These are phyloP conservation scores for Delonix regia DNA, from an alignment of 306 rosid genomes.

Conservation along the genomic window DNA sequence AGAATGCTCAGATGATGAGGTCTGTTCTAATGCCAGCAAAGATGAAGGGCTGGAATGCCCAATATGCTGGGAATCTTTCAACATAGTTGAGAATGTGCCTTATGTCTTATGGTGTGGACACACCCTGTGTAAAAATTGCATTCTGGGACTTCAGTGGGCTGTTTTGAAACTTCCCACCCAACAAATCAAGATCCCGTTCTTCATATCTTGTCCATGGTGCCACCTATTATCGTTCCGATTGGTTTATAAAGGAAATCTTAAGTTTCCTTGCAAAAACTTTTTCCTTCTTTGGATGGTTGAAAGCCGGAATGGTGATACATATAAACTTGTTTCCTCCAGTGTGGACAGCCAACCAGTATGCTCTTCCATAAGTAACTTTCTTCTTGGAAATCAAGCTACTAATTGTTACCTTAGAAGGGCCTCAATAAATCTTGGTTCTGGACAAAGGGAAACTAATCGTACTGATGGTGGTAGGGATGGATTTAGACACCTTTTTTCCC, in stretches of 20 bases:
- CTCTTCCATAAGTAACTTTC: constrained; percentile 45
- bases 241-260: constrained; percentile 72
- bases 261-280: constrained; percentile 82
- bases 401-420: constrained; percentile 54
- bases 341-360: constrained; percentile 56
- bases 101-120: constrained; percentile 98
- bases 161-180: constrained; percentile 67
- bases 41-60: constrained; percentile 94
- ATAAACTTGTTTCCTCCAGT: constrained; percentile 46
- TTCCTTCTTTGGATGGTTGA: constrained; percentile 97
- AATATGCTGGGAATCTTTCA: constrained; percentile 90
- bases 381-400: constrained; percentile 54
- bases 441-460: constrained; percentile 39
- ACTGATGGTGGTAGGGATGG: constrained; percentile 38
- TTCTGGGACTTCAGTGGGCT: constrained; percentile 92
- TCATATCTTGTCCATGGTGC: constrained; percentile 92
- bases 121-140: constrained; percentile 83
- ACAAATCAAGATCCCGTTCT: constrained; percentile 69
- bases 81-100: constrained; percentile 94
- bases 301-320: constrained; percentile 80
- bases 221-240: constrained; percentile 69
- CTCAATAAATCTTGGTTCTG: constrained; percentile 42
- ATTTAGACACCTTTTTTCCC: constrained; percentile 54
- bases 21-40: constrained; percentile 70
- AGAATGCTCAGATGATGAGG: constrained; percentile 88